These are phyloP conservation scores for Picochlorum costavermella DNA, from an alignment of 139 green algal species.

Conservation along the genomic window DNA sequence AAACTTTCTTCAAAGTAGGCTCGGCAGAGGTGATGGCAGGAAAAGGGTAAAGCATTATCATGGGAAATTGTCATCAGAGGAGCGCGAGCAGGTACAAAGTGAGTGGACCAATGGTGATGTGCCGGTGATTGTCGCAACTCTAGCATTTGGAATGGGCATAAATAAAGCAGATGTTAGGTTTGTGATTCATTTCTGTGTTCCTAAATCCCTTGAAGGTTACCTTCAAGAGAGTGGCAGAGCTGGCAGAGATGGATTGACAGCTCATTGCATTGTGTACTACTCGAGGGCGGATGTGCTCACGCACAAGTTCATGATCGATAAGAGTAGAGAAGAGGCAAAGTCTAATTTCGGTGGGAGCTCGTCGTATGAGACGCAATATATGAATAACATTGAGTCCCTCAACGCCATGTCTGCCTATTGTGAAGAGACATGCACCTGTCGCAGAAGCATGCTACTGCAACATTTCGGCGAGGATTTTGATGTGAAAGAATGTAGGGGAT, in stretches of 20 bases:
- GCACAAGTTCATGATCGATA: constrained; percentile 16
- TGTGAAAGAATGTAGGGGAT: constrained; percentile 42
- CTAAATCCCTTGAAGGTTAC: constrained; percentile 88
- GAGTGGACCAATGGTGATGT: constrained; percentile 67
- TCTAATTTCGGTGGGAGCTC: not conserved
- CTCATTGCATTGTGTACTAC: constrained; percentile 75
- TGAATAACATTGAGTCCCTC: constrained; percentile 67
- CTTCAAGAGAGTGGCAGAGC: constrained; percentile 75
- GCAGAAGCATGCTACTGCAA: constrained; percentile 65
- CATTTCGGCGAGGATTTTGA: constrained; percentile 80
- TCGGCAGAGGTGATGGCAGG: constrained; percentile 6
- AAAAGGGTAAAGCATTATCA: constrained; percentile 64
- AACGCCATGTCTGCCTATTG: constrained; percentile 79
- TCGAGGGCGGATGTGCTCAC: constrained; percentile 41
- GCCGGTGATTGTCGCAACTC: constrained; percentile 77
- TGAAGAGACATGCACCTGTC: constrained; percentile 70
- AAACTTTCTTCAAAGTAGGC: constrained; percentile 9
- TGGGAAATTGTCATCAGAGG: constrained; percentile 51
- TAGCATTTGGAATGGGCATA: constrained; percentile 89
- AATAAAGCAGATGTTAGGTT: constrained; percentile 75
- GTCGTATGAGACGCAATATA: constrained; percentile 25
- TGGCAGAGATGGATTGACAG: constrained; percentile 60
- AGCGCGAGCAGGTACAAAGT: constrained; percentile 61
- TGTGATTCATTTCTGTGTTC: constrained; percentile 83
- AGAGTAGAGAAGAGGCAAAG: constrained; percentile 2